Percentiles rank a stretch among this genome's conserved stretches.
Evolutionary conservation across 495 filamentous ascomycete genomes (phyloP).

Genomic region (Cercophora samala): DNA sequence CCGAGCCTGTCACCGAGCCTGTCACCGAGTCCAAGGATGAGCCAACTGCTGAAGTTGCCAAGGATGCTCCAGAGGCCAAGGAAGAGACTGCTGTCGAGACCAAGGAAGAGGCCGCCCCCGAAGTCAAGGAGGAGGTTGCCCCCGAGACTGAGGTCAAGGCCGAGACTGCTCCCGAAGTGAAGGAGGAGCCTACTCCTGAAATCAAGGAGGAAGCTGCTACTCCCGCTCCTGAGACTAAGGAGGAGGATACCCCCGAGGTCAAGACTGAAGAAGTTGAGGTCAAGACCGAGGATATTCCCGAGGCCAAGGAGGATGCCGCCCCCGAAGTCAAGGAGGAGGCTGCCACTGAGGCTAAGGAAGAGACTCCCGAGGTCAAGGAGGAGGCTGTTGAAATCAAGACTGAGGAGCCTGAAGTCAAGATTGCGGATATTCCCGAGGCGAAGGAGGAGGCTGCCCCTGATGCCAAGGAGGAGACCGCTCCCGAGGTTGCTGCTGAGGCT

Average conservation of each 20-base stretch:
- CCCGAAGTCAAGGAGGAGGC: constrained; percentile 11
- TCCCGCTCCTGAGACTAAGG: constrained; percentile 7
- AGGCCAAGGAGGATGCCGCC: background rate
- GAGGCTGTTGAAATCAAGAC: background rate
- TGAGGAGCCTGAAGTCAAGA: background rate
- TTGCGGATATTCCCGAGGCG: background rate
- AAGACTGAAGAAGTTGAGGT: constrained; percentile 8
- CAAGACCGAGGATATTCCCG: background rate
- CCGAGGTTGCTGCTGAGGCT: background rate
- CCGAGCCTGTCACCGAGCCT: background rate
- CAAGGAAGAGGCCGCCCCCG: background rate
- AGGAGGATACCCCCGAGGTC: background rate
- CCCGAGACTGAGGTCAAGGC: background rate
- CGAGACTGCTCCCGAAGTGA: background rate
- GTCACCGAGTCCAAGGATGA: constrained; percentile 15
- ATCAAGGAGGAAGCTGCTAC: background rate
- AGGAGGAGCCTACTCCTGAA: background rate
- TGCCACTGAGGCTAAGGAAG: constrained; percentile 4
- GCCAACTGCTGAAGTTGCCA: constrained; percentile 7
- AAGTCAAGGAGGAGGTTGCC: constrained; percentile 2
- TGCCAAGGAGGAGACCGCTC: background rate
- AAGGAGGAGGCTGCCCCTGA: background rate
- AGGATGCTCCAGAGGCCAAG: constrained; percentile 2
- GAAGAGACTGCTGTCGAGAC: constrained; percentile 3
- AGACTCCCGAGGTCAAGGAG: background rate